Evolutionary conservation across 768 basidiomycete species (phyloP).

Genomic region (Tylopilus vinaceipallidus): DNA sequence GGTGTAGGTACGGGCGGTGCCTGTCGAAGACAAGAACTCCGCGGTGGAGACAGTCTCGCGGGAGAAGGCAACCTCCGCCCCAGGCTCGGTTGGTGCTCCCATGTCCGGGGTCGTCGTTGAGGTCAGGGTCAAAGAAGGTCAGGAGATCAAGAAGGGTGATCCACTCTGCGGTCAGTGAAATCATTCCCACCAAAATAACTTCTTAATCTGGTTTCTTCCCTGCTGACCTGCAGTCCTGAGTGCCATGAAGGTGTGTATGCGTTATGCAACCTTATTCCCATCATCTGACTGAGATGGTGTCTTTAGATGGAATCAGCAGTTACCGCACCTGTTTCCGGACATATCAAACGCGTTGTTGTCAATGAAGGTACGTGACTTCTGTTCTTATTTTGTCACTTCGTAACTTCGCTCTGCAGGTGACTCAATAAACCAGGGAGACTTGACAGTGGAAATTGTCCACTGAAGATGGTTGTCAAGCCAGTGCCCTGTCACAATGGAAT

Average conservation of each 20-base stretch:
- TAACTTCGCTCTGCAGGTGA: conserved; percentile 55
- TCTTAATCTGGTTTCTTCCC: conserved; percentile 10
- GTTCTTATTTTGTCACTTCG: background rate
- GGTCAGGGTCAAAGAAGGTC: conserved; percentile 95
- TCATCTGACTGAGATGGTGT: conserved; percentile 19
- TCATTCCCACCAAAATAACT: conserved; percentile 20
- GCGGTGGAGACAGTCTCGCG: conserved; percentile 93
- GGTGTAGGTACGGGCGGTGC: conserved; percentile 82
- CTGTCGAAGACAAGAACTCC: conserved; percentile 95
- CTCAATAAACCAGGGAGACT: conserved; percentile 91
- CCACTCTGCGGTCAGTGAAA: conserved; percentile 77
- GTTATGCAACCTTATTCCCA: background rate
- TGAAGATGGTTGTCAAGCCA: conserved; percentile 28
- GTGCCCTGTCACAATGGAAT: conserved; percentile 17
- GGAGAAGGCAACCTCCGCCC: conserved; percentile 91
- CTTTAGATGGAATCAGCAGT: conserved; percentile 95
- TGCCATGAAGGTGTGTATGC: conserved; percentile 84
- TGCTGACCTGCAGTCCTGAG: conserved; percentile 63
- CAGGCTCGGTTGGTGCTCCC: conserved; percentile 95
- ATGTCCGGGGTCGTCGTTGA: conserved; percentile 99
- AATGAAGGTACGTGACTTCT: conserved; percentile 61
- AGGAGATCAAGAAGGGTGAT: conserved; percentile 98
- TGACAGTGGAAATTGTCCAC: conserved; percentile 85
- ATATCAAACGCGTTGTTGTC: conserved; percentile 90
- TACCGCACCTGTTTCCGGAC: conserved; percentile 94